Base-by-base conservation (phyloP, 805 yeast genomes). In the Cyberlindnera subsufficiens region DNA sequence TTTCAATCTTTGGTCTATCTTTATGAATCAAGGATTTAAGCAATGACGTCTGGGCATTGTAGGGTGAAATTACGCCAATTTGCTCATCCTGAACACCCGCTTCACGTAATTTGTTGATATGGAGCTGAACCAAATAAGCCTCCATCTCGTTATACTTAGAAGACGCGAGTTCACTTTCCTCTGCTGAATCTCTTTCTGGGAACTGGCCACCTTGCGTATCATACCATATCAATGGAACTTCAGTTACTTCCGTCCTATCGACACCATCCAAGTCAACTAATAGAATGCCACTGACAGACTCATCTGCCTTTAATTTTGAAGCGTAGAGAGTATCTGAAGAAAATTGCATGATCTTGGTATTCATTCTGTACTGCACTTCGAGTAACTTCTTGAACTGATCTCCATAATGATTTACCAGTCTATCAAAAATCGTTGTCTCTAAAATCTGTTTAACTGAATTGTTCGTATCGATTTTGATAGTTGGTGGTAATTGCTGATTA, bases 181-280 rank as follows among this genome's bases (percentile, higher is more conserved):
- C 65, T 5, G 61, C 61, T 13, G 67, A 70, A 15, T 71, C 69
- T 43, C 68, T 66, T 56, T 90, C 97, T 0, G 77, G 78, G 54
- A 71, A 89, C 31, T 82, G 85, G 7, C 88, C 96, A 15, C 96
- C 96, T 64, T 88, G 93, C 0, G 98, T 93, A 55, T 93, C 98
- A 50, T 83, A 81, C 96, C 96, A 90, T 2, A 88, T 66, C 0
- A 82, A 58, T 2, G 82, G 77, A 1, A 68, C 66, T 1, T 59
- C 60, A 0, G 91, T 77, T 9, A 76, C 80, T 20, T 82, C 89
- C 37, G 68, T 72, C 3, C 59, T 60, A 6, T 66, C 66, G 3
- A 71, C 74, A 5, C 64, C 63, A 0, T 75, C 72, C 18, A 90
- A 53, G 51, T 87, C 95, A 2, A 59, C 49, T 7, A 89, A 67